Percentiles rank a stretch among this genome's conserved stretches.
phyloP scores from a whole-genome alignment of 805 yeast genomes.

The Barnettozyma populi region DNA sequence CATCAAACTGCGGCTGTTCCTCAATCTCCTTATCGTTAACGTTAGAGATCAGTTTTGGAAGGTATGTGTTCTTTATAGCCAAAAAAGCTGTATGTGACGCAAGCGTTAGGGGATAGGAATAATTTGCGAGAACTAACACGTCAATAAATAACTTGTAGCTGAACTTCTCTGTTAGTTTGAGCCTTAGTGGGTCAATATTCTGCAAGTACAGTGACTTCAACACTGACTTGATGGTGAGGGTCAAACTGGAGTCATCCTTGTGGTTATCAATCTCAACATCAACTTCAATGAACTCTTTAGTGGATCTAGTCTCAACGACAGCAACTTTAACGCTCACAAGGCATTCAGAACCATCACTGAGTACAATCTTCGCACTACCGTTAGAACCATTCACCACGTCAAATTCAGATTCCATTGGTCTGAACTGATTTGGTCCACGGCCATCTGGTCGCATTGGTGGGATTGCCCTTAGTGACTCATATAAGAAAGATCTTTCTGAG shows the following conservation, averaged over 20 bases:
- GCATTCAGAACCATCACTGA: constrained; percentile 90
- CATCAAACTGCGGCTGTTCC: constrained; percentile 87
- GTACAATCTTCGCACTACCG: constrained; percentile 85
- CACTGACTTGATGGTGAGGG: constrained; percentile 56
- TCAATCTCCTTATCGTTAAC: constrained; percentile 61
- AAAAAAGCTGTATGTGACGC: constrained; percentile 75
- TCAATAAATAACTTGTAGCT: constrained; percentile 76
- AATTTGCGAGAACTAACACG: constrained; percentile 68
- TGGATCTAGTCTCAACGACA: constrained; percentile 49
- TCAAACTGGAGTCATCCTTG: constrained; percentile 72
- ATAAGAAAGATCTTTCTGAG: constrained; percentile 70
- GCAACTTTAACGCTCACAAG: constrained; percentile 86
- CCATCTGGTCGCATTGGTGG: constrained; percentile 86
- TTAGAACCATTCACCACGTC: constrained; percentile 82
- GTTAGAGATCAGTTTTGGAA: constrained; percentile 69
- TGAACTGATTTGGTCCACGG: constrained; percentile 62
- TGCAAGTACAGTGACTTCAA: constrained; percentile 48
- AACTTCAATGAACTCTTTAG: constrained; percentile 54
- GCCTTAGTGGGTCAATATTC: constrained; percentile 46
- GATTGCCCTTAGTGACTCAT: constrained; percentile 56
- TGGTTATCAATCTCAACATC: constrained; percentile 79
- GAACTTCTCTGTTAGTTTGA: constrained; percentile 67
- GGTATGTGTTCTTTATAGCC: constrained; percentile 71
- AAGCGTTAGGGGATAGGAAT: constrained; percentile 76
- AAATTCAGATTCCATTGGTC: constrained; percentile 81